Conservation (phyloP, 139 green algal genomes). For the Chlamydomonas applanata region DNA sequence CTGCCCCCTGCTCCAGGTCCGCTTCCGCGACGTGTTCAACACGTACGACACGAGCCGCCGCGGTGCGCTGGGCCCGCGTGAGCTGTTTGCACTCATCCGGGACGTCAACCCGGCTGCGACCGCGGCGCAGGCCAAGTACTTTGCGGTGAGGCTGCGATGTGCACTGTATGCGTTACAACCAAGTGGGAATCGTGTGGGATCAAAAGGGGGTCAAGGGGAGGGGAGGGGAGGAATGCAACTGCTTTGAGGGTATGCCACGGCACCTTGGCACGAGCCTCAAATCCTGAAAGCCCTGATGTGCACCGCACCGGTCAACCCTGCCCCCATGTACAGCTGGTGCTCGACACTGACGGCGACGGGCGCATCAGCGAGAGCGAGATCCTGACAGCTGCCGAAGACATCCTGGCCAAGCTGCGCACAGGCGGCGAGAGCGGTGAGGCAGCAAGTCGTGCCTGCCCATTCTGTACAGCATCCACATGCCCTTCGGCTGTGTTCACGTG, state of each 20-base stretch:
- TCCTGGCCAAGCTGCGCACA: constrained; percentile 4
- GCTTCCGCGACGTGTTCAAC: constrained; percentile 32
- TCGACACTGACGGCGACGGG: constrained; percentile 34
- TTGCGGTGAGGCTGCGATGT: constrained; percentile 15
- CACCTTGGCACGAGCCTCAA: too few species aligned
- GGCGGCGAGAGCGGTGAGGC: neutral
- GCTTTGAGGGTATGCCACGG: too few species aligned
- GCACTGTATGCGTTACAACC: neutral
- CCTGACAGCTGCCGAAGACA: constrained; percentile 22
- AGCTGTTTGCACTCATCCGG: constrained; percentile 32
- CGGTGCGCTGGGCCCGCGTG: constrained; percentile 21
- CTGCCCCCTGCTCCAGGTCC: constrained; percentile 26
- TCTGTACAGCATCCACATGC: too few species aligned
- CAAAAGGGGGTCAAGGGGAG: neutral
- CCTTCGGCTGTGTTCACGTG: too few species aligned
- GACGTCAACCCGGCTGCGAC: constrained; percentile 33
- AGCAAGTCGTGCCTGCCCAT: too few species aligned
- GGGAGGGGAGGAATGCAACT: too few species aligned
- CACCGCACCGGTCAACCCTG: too few species aligned
- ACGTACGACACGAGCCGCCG: constrained; percentile 23
- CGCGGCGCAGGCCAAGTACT: constrained; percentile 31
- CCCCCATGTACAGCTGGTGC: neutral
- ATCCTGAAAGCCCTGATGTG: too few species aligned
- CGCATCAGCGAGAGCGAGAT: constrained; percentile 23
- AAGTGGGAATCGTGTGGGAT: neutral